phyloP scores from a whole-genome alignment of 306 rosid genomes.

The Citrullus colocynthis region DNA sequence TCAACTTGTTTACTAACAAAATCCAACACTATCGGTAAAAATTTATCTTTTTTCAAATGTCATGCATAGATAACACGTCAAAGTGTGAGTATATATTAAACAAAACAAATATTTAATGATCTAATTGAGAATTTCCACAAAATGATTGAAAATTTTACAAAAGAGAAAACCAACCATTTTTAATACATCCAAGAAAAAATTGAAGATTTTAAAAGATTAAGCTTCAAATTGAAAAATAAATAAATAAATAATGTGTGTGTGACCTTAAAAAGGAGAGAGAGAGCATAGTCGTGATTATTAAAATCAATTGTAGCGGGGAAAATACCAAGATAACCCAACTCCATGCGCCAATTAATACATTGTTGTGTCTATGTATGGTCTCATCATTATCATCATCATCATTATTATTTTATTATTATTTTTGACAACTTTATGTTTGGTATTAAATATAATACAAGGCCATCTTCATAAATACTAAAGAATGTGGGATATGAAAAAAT shows the following conservation, averaged over 20 bases:
- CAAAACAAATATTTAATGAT: too few species aligned
- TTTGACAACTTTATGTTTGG: too few species aligned
- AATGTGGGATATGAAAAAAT: not conserved
- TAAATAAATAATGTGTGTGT: too few species aligned
- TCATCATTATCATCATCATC: not conserved
- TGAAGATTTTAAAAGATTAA: not conserved
- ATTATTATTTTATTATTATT: too few species aligned
- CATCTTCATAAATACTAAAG: not conserved
- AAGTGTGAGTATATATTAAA: too few species aligned
- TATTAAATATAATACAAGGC: not conserved
- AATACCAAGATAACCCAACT: not conserved
- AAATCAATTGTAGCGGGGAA: not conserved
- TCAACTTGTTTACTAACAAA: too few species aligned
- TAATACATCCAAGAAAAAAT: not conserved
- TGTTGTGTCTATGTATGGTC: not conserved
- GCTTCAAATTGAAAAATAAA: too few species aligned
- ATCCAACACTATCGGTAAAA: not conserved
- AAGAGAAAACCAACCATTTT: not conserved
- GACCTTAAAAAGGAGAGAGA: too few species aligned
- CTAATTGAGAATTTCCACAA: too few species aligned
- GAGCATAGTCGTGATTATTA: not conserved
- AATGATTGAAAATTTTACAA: too few species aligned
- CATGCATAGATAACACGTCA: too few species aligned
- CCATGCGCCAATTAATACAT: not conserved
- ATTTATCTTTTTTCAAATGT: too few species aligned